Base-by-base conservation (phyloP, 371 early-diverging fungal species). In the Mucor circinelloides region DNA sequence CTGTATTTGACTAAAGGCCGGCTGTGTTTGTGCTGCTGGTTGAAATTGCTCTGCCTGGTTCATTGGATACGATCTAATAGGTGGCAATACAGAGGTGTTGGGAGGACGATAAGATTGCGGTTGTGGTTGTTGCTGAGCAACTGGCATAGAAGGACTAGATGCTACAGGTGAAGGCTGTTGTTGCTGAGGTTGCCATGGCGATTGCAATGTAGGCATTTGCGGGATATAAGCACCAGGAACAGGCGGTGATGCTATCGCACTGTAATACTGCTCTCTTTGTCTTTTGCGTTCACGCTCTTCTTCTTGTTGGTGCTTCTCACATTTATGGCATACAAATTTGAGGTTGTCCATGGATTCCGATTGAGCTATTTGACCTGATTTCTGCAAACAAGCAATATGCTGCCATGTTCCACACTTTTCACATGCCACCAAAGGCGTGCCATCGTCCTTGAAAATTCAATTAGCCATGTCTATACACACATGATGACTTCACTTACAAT, bases 341-440 rank as follows among this genome's bases (percentile, higher is more conserved):
- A 81, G 58, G 27, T 72, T 75, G 32, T 78, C 80, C 21, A 76
- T 64, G 8, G 68, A 69, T 12, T 63, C 59, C 23, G 71, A 64
- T 60, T 76, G 69, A 0, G 75, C 71, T 4, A 79, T 70, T 34
- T 83, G 78, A 12, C 75, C 73, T n/a, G 74, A 78, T 32, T 85
- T 78, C 68, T 77, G 73, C 32, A 90, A 76, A 58, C 91, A 91
- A 9, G 70, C 74, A 27, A 92, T 88, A 74, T 92, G 93, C 56
- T 88, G 88, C 93, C 93, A 92, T 0, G 80, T 82, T 27, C 81
- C 81, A 72, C 93, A 92, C 25, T 75, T 72, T 15, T 82, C 89
- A 56, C 93, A 92, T 1, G 90, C 90, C 64, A 91, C 87, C 89
- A 92, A 87, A 0, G 90, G 87, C 30, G 77, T 80, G n/a, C 91